These are phyloP conservation scores for Thraustotheca clavata DNA, from an alignment of 352 stramenopile species.

Conservation along the genomic window DNA sequence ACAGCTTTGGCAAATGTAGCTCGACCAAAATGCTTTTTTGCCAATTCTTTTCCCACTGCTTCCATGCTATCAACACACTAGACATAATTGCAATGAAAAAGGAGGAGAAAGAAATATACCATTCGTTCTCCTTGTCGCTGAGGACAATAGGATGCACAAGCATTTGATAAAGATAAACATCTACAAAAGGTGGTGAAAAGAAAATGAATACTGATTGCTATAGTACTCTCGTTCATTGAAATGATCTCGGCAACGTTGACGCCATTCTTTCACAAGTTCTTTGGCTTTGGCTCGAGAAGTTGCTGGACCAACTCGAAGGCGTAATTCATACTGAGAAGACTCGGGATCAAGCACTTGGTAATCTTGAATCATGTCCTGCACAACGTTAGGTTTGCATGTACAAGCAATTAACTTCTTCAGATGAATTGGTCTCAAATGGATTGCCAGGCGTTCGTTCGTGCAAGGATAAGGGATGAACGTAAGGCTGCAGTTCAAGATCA, in stretches of 20 bases:
- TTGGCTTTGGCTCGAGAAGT: conserved; percentile 33
- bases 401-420: conserved; percentile 40
- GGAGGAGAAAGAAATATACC: neutral
- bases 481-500: conserved; percentile 38
- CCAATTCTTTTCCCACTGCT: conserved; percentile 44
- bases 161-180: conserved; percentile 37
- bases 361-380: conserved; percentile 74
- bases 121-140: conserved; percentile 54
- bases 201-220: neutral
- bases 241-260: conserved; percentile 31
- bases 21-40: conserved; percentile 46
- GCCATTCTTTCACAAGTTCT: conserved; percentile 56
- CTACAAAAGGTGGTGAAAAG: too few species aligned
- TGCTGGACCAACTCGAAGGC: conserved; percentile 61
- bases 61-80: conserved; percentile 66
- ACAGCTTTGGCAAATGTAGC: conserved; percentile 49
- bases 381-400: neutral
- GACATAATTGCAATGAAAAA: neutral
- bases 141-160: conserved; percentile 55
- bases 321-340: conserved; percentile 63
- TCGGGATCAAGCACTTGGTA: conserved; percentile 78
- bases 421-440: conserved; percentile 74
- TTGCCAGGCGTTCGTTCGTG: conserved; percentile 70
- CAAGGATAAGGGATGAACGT: conserved; percentile 54
- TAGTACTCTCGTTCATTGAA: conserved; percentile 26